phyloP scores from a whole-genome alignment of 139 green algal genomes.

The Chlorella sp. region DNA sequence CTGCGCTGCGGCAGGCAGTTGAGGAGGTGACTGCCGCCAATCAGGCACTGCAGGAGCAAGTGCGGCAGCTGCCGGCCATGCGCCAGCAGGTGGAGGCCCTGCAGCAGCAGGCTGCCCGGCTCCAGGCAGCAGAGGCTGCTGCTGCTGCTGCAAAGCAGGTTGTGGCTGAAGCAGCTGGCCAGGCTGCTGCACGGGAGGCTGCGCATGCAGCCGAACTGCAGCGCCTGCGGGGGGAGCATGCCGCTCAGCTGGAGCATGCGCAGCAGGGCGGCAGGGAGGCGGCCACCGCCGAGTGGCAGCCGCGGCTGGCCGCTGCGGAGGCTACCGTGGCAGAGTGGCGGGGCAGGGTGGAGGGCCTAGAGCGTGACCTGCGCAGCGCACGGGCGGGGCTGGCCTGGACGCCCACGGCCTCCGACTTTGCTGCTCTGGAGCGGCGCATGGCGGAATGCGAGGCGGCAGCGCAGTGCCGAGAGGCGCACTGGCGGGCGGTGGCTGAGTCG shows the following conservation, averaged over 20 bases:
- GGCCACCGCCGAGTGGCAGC: background rate
- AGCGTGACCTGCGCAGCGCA: background rate
- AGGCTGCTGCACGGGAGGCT: background rate
- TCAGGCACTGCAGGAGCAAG: background rate
- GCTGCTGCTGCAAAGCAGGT: background rate
- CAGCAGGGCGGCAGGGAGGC: background rate
- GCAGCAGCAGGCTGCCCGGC: background rate
- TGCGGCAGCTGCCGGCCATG: background rate
- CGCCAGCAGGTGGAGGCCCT: background rate
- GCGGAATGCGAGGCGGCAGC: background rate
- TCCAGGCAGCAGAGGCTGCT: background rate
- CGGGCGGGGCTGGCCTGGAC: constrained; percentile 18
- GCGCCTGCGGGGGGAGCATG: background rate
- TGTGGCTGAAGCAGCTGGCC: background rate
- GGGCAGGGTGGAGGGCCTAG: background rate
- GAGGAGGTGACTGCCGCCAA: constrained; percentile 22
- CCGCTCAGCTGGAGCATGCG: background rate
- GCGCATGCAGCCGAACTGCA: background rate
- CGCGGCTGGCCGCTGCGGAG: constrained; percentile 3
- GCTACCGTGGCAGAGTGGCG: background rate
- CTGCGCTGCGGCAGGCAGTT: constrained; percentile 1
- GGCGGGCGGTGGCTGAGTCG: background rate
- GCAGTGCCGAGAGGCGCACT: background rate
- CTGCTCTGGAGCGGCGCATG: constrained; percentile 4
- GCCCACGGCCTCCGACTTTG: constrained; percentile 12